phyloP scores from a whole-genome alignment of 2,329 filamentous ascomycete genomes.

The Pyrenophora seminiperda region DNA sequence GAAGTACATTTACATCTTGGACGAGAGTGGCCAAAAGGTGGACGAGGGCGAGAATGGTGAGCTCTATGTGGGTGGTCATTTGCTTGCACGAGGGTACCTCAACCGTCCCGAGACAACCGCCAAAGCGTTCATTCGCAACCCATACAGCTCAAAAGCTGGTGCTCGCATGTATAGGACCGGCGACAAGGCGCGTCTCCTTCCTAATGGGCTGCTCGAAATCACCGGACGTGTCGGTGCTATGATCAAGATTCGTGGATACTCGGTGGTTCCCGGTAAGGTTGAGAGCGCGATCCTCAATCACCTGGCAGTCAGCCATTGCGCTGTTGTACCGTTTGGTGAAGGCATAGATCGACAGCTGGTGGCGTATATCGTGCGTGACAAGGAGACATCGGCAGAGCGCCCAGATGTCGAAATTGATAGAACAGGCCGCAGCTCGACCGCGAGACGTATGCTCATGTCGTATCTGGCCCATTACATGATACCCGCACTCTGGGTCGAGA shows the following conservation, averaged over 20 bases:
- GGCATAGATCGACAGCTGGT: conserved; percentile 76
- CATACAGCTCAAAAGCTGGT: conserved; percentile 63
- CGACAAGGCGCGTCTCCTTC: conserved; percentile 69
- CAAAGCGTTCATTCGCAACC: conserved; percentile 70
- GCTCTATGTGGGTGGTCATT: conserved; percentile 73
- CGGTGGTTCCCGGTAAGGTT: conserved; percentile 76
- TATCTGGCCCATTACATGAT: conserved; percentile 84
- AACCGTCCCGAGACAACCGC: conserved; percentile 79
- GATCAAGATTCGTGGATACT: conserved; percentile 82
- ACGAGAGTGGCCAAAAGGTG: conserved; percentile 70
- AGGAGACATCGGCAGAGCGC: conserved; percentile 62
- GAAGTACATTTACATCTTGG: conserved; percentile 72
- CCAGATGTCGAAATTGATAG: conserved; percentile 69
- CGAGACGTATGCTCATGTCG: conserved; percentile 67
- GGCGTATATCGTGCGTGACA: conserved; percentile 75
- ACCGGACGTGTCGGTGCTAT: conserved; percentile 77
- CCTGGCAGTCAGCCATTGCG: conserved; percentile 72
- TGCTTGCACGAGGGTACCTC: conserved; percentile 77
- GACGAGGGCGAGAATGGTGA: conserved; percentile 68
- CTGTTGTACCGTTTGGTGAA: conserved; percentile 74
- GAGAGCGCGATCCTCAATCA: conserved; percentile 73
- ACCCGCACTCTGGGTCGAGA: conserved; percentile 74
- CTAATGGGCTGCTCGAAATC: conserved; percentile 73
- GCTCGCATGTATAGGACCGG: conserved; percentile 77
- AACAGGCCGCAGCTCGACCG: conserved; percentile 71